A percentile compares a stretch with the other conserved stretches of the same genome.
Conservation (phyloP, 2,329 filamentous ascomycete genomes). For the Xenosphaeropsis pyriputrescens region DNA sequence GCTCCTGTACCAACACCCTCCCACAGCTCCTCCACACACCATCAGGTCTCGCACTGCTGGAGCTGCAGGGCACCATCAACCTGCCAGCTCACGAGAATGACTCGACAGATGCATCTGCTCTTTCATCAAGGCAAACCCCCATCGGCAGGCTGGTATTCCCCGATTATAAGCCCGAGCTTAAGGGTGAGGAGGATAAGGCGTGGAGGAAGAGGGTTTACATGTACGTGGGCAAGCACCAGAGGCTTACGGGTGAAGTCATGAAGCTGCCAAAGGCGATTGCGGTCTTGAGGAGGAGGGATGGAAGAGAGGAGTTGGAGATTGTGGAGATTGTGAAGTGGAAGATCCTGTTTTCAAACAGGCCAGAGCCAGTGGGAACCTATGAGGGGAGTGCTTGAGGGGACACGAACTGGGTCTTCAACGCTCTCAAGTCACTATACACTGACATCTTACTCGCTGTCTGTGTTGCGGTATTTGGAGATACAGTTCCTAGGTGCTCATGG, state of each 20-base stretch:
- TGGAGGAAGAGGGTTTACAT: slow-evolving; percentile 91
- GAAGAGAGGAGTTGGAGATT: slow-evolving; percentile 52
- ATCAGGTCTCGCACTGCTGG: slow-evolving; percentile 74
- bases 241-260: slow-evolving; percentile 80
- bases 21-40: slow-evolving; percentile 80
- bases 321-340: slow-evolving; percentile 81
- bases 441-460: too few species aligned
- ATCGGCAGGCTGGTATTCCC: slow-evolving; percentile 71
- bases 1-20: slow-evolving; percentile 33
- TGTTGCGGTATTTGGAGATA: too few species aligned
- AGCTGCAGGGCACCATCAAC: slow-evolving; percentile 86
- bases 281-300: slow-evolving; percentile 47
- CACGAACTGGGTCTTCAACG: too few species aligned
- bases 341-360: slow-evolving; percentile 68
- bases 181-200: slow-evolving; percentile 36
- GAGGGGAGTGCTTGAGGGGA: neutral
- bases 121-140: slow-evolving; percentile 22
- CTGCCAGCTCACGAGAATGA: slow-evolving; percentile 34
- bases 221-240: slow-evolving; percentile 79
- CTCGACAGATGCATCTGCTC: slow-evolving; percentile 12
- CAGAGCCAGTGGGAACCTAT: slow-evolving; percentile 59
- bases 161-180: slow-evolving; percentile 42
- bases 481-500: too few species aligned
- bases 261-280: slow-evolving; percentile 68
- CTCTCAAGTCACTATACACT: too few species aligned